Base-by-base conservation (phyloP, 768 basidiomycete species). In the Amyloporia xantha region DNA sequence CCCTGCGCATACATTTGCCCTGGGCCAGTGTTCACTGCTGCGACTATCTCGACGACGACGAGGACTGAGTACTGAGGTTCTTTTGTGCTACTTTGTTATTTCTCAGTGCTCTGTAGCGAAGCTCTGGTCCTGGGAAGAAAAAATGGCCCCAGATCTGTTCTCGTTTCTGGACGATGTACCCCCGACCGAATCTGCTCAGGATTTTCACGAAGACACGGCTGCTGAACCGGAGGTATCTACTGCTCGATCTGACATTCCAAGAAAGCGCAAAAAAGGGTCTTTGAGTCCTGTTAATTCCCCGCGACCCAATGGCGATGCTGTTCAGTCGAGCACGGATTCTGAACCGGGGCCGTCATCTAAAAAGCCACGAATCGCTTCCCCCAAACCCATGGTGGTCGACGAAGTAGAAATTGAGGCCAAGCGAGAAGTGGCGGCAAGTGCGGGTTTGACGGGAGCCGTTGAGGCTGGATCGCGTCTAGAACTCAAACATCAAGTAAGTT, bases 381-480 rank as follows among this genome's bases (percentile, higher is more conserved):
- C 84, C 4, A 75, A 76, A 46, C 89, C 92, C 6, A 74, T 91
- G 0, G 83, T 91, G 5, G 77, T 95, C 10, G 95, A 98, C 67
- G 93, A 95, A 54, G 92, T 97, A 62, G 91, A 94, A 68, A 91
- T 87, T 1, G 91, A 94, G 59, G 92, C 90, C 0, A 91, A 90
- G 65, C 81, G 93, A 41, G 92, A 96, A 64, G 82, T 97, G 49
- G 86, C 84, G 19, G 88, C 87, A 1, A 91, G 85, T 57, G 89
- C 88, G 41, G 94, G 94, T 4, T 68, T 98, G 57, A 88, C 84
- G 7, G 90, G 84, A 10, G 71, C 69, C n/a, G 62, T 63, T 4
- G 75, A 77, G 4, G 84, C 76, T 35, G 84, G 82, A 21, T 76
- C 82, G 26, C 76, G 81, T 21, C 65, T 93, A 13, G 87, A 91